Evolutionary conservation across 2,329 filamentous ascomycete genomes (phyloP).

Genomic region (Aspergillus vadensis): DNA sequence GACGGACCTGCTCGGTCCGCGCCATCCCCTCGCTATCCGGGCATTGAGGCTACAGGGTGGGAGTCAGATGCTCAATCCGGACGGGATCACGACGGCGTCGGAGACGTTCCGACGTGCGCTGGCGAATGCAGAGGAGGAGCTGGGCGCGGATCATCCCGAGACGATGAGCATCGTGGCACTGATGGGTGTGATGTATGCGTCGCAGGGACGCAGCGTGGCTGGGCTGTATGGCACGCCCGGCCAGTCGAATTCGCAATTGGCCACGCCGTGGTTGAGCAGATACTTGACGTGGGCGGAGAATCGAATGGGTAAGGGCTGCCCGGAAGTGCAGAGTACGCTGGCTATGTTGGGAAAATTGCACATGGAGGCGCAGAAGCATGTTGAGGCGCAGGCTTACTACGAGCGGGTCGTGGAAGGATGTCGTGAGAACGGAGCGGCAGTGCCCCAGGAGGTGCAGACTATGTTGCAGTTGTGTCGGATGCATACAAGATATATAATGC

Average conservation of each 20-base stretch:
- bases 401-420: slow-evolving; percentile 26
- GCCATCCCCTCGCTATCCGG: slow-evolving; percentile 29
- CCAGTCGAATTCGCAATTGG: slow-evolving; percentile 17
- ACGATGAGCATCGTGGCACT: slow-evolving; percentile 31
- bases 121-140: slow-evolving; percentile 28
- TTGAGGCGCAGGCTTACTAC: slow-evolving; percentile 29
- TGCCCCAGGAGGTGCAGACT: slow-evolving; percentile 20
- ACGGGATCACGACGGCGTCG: slow-evolving; percentile 25
- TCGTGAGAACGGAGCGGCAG: slow-evolving; percentile 8
- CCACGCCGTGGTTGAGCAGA: slow-evolving; percentile 32
- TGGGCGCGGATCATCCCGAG: slow-evolving; percentile 30
- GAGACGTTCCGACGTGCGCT: slow-evolving; percentile 35
- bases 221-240: neutral
- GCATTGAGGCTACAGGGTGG: slow-evolving; percentile 27
- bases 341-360: slow-evolving; percentile 29
- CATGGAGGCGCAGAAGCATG: slow-evolving; percentile 26
- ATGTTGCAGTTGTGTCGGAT: slow-evolving; percentile 28
- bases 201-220: slow-evolving; percentile 15
- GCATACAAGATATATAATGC: slow-evolving; percentile 20
- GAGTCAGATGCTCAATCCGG: slow-evolving; percentile 20
- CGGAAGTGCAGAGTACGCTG: slow-evolving; percentile 27
- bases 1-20: slow-evolving; percentile 21
- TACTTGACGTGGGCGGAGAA: slow-evolving; percentile 31
- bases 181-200: slow-evolving; percentile 33
- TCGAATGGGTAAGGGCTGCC: slow-evolving; percentile 24